Evolutionary conservation across 139 green algal genomes (phyloP).

Genomic region (Parachlorella kessleri): DNA sequence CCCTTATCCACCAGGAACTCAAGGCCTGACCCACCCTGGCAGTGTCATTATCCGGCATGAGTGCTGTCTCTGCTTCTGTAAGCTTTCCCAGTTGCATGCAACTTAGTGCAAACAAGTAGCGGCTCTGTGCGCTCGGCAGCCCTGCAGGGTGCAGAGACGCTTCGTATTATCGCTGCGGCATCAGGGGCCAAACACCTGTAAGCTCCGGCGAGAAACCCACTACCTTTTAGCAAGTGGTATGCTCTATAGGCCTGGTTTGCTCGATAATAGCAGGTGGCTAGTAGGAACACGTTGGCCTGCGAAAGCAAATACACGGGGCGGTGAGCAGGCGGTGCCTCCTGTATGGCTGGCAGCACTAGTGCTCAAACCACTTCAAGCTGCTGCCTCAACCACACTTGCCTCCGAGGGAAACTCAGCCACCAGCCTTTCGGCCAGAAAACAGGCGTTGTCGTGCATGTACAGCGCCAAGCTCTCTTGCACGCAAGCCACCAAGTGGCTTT

Average conservation of each 20-base stretch:
- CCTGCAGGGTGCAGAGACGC: too few relatives aligned
- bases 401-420: conserved; percentile 70
- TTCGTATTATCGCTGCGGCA: too few relatives aligned
- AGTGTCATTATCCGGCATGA: conserved; percentile 53
- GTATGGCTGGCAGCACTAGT: neutral
- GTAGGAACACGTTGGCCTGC: conserved; percentile 82
- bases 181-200: too few relatives aligned
- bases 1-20: neutral
- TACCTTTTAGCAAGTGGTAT: conserved; percentile 78
- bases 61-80: conserved; percentile 79
- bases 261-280: conserved; percentile 85
- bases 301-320: too few relatives aligned
- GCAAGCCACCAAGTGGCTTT: conserved; percentile 50
- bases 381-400: conserved; percentile 32
- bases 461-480: conserved; percentile 67
- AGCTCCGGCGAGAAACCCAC: too few relatives aligned
- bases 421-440: conserved; percentile 86
- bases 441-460: conserved; percentile 80
- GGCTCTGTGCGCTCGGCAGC: conserved; percentile 39
- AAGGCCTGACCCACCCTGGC: conserved; percentile 7
- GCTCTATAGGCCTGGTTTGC: conserved; percentile 75
- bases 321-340: too few relatives aligned
- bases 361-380: neutral
- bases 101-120: conserved; percentile 88
- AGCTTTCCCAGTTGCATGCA: conserved; percentile 81